Evolutionary conservation across 495 filamentous ascomycete genomes (phyloP).

Genomic region (Penicillium steckii): DNA sequence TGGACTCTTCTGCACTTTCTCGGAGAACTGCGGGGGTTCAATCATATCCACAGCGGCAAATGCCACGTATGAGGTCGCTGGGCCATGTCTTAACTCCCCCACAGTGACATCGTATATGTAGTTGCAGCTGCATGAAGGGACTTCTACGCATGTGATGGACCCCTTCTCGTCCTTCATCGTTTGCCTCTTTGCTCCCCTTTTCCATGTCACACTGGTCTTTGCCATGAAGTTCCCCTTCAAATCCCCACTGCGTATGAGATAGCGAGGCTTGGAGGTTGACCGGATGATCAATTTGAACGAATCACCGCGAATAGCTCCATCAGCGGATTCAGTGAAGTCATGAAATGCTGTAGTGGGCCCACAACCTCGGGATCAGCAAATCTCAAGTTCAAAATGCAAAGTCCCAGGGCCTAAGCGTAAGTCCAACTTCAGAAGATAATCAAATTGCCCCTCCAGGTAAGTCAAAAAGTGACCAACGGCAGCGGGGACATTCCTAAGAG

Average conservation of each 20-base stretch:
- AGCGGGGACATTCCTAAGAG: background rate
- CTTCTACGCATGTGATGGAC: slow-evolving; percentile 14
- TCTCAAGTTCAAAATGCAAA: background rate
- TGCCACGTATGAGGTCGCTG: background rate
- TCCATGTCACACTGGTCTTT: background rate
- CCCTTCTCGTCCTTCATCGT: slow-evolving; percentile 1
- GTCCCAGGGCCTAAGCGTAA: background rate
- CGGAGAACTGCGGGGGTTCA: background rate
- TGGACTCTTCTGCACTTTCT: background rate
- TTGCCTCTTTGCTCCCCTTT: background rate
- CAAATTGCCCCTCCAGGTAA: background rate
- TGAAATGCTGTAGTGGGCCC: background rate
- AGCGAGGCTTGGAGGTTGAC: background rate
- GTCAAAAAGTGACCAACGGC: background rate
- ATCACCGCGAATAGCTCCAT: background rate
- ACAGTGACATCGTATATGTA: slow-evolving; percentile 1
- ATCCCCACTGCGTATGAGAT: background rate
- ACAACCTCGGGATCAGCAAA: slow-evolving; percentile 1
- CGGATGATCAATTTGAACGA: background rate
- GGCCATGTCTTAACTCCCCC: background rate
- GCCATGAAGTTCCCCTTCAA: background rate
- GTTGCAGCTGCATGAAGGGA: background rate
- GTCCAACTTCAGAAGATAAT: background rate
- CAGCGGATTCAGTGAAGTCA: background rate
- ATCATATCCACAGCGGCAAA: background rate